Base-by-base conservation (phyloP, 2,329 filamentous ascomycete species). In the Colletotrichum scovillei region DNA sequence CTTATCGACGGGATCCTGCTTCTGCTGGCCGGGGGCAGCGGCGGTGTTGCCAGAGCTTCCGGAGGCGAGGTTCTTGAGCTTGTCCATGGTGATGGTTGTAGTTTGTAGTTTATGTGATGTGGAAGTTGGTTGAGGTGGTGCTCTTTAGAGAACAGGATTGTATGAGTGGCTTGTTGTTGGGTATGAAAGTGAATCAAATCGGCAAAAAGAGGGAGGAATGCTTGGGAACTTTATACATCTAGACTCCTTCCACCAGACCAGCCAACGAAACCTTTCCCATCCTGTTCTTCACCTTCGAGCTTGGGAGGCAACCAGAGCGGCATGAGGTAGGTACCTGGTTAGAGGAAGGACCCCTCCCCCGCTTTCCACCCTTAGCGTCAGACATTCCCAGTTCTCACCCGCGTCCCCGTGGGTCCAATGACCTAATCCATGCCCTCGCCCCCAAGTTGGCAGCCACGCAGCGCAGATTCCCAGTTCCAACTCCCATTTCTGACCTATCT, bases 1-100 rank as follows among this genome's bases (percentile, higher is more conserved):
- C 80, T 84, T 84, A 76, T 84, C 83, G 2, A 80, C 76, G 72
- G 83, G 83, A 75, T 85, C 84, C 35, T 79, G 16, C 77, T 81
- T 75, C 7, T 67, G 19, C 56, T 69, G 64, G 11, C 63, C 71
- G 4, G 63, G 67, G 32, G 66, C 49, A 19, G 42, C 57, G 19
- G 65, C 60, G 0, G 35, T 24, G 66, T 69, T 57, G 53, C 49
- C 53, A 49, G 58, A 35, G 69, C 64, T 49, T 38, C 58, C 59
- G 24, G 59, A 30, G 38, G 38, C 28, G 28, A 64, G 59, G 58
- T 73, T 74, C 72, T 74, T 66, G 59, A 69, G 9, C 19, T 70
- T 59, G 46, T 73, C 68, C 70, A 73, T 73, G 16, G 32, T 63
- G 65, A 24, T 38, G 11, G 14, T 24, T 16, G 28, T 30, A 3